Base-by-base conservation (phyloP, 2,329 filamentous ascomycete species). In the Fusarium sp. region DNA sequence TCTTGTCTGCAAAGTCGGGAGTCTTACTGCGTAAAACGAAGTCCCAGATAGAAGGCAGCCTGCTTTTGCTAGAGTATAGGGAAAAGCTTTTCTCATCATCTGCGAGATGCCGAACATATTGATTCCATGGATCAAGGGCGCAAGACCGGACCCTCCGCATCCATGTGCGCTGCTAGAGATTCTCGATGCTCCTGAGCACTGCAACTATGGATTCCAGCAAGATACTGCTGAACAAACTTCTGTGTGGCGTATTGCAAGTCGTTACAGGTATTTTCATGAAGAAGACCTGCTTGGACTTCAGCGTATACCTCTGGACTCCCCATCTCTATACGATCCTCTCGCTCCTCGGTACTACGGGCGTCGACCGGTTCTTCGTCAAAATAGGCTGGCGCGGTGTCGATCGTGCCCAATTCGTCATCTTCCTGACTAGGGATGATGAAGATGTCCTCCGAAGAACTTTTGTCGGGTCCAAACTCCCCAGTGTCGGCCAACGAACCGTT, bases 1-100 rank as follows among this genome's bases (percentile, higher is more conserved):
- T 34, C 55, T 39, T 12, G 9, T 27, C 15, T 36, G 6, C 9
- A 13, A 15, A 41, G 56, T 56, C 34, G 36, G 47, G 40, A 51
- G 16, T 77, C 81, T 79, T 66, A 82, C 81, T 43, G 74, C 78
- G 62, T 83, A 84, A 30, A 82, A 70, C 10, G 75, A 65, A n/a
- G 79, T 78, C 1, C 81, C 81, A 39, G 74, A 71, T 36, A 80
- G 68, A 53, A 82, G 62, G 59, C 82, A 76, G 11, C 79, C 74
- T 12, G 79, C 78, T 60, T 83, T 76, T 75, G 60, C 71, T 66
- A 74, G 47, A 31, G 60, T 59, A 46, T 73, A 71, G 6, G 62
- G 59, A 9, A 71, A 63, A 8, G 63, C 59, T 65, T 74, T 69
- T 68, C 51, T 71, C n/a, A 60, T 70, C 68, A 82, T 80, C 68